Evolutionary conservation across 2,329 filamentous ascomycete species (phyloP).

Genomic region (Fusarium albosuccineum): DNA sequence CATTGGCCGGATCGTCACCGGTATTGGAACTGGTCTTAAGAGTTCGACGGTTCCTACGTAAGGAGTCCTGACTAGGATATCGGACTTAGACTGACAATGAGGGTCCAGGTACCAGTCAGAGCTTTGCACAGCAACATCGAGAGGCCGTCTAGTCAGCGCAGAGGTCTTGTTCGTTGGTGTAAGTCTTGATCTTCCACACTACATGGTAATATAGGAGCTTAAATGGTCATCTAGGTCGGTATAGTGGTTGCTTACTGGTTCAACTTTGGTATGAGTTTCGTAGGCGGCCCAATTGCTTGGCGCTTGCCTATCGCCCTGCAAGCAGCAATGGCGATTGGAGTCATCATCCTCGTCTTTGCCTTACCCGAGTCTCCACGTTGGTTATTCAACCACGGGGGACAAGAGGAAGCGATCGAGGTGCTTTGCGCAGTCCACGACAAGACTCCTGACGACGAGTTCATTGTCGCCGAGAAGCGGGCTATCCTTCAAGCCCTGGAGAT

Average conservation of each 20-base stretch:
- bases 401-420: constrained; percentile 31
- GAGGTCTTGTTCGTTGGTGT: not conserved
- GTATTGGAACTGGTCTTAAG: constrained; percentile 58
- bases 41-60: constrained; percentile 52
- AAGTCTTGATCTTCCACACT: too few relatives aligned
- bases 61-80: too few relatives aligned
- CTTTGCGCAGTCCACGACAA: constrained; percentile 55
- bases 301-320: constrained; percentile 48
- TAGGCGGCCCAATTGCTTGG: constrained; percentile 32
- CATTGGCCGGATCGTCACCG: constrained; percentile 61
- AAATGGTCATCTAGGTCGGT: too few relatives aligned
- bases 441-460: constrained; percentile 49
- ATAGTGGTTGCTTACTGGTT: constrained; percentile 41
- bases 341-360: not conserved
- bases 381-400: not conserved
- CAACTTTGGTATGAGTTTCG: constrained; percentile 47
- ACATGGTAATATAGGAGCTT: too few relatives aligned
- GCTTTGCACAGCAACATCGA: not conserved
- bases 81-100: too few relatives aligned
- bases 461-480: constrained; percentile 49
- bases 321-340: constrained; percentile 49
- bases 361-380: not conserved
- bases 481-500: constrained; percentile 55
- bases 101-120: not conserved
- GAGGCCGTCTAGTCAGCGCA: not conserved